Base-by-base conservation (phyloP, 2,329 filamentous ascomycete genomes). In the Paramyrothecium roridum region DNA sequence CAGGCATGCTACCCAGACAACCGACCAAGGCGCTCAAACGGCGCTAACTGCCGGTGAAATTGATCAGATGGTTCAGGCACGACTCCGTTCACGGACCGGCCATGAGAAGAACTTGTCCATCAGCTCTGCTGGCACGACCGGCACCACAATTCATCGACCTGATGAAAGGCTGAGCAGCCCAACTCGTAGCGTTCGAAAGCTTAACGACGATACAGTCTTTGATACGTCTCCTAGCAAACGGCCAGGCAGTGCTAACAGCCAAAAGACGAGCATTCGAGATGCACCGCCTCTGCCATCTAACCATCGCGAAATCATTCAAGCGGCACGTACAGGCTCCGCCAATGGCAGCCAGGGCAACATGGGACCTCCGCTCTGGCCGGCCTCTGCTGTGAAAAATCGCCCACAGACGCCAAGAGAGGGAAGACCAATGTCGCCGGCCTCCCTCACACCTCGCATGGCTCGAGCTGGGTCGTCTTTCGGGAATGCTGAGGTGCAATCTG, bases 331-430 rank as follows among this genome's bases (percentile, higher is more conserved):
- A 26, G 75, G 76, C 21, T 85, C 84, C 6, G 74, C 80, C 58
- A 65, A 80, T 66, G 68, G 78, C 63, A 67, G 67, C 43, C 75
- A 71, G 61, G 75, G 73, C 40, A 71, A 64, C 54, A 97, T 97
- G 93, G 91, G 89, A 3, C 93, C 93, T 50, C 93, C 93, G n/a
- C 71, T 85, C 46, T 81, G 90, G 64, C 91, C 93, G 33, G 91
- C 92, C 50, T 96, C 91, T 56, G 89, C 88, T 2, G 73, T 77
- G 69, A 80, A 71, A 62, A 65, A 73, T 50, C 78, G 83, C 47
- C 86, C 88, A 16, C 78, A 78, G 51, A 90, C 88, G 1, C 87
- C 87, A 48, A 84, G 75, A 63, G 77, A 81, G 55, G 68, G 73
- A 46, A 73, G 73, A 65, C 67, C 77, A 20, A 61, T 70, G 59